Evolutionary conservation across 805 yeast genomes (phyloP).

Genomic region (Kuraishia hungarica): DNA sequence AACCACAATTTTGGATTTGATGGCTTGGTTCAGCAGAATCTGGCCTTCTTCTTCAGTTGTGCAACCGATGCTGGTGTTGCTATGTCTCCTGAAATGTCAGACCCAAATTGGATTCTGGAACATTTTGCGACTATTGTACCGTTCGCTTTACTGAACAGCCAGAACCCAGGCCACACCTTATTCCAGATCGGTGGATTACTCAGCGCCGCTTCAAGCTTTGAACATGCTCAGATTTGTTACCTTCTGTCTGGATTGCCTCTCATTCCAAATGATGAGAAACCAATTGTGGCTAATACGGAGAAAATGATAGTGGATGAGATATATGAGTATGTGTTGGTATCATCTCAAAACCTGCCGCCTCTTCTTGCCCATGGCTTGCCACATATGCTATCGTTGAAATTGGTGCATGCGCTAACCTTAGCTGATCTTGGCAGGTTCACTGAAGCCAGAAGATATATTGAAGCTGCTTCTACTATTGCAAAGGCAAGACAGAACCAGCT

Average conservation of each 20-base stretch:
- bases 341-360: constrained; percentile 23
- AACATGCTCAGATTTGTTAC: constrained; percentile 31
- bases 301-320: constrained; percentile 54
- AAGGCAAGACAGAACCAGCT: constrained; percentile 25
- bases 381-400: constrained; percentile 50
- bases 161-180: constrained; percentile 14
- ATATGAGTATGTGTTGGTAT: constrained; percentile 45
- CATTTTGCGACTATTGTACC: constrained; percentile 21
- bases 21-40: constrained; percentile 16
- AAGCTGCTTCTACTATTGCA: constrained; percentile 30
- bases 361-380: constrained; percentile 26
- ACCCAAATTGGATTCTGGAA: constrained; percentile 19
- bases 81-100: not conserved
- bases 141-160: constrained; percentile 18
- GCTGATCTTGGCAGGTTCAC: constrained; percentile 56
- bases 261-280: constrained; percentile 8
- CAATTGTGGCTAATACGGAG: constrained; percentile 26
- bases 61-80: constrained; percentile 9
- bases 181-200: constrained; percentile 26
- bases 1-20: constrained; percentile 9
- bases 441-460: constrained; percentile 59
- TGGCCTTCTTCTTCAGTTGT: constrained; percentile 19
- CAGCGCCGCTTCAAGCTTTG: constrained; percentile 23
- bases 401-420: constrained; percentile 58
- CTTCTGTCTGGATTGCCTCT: constrained; percentile 22